A percentile compares a stretch with the other conserved stretches of the same genome.
Conservation (phyloP, 257 asterid genomes). For the Solanum lignicaule region DNA sequence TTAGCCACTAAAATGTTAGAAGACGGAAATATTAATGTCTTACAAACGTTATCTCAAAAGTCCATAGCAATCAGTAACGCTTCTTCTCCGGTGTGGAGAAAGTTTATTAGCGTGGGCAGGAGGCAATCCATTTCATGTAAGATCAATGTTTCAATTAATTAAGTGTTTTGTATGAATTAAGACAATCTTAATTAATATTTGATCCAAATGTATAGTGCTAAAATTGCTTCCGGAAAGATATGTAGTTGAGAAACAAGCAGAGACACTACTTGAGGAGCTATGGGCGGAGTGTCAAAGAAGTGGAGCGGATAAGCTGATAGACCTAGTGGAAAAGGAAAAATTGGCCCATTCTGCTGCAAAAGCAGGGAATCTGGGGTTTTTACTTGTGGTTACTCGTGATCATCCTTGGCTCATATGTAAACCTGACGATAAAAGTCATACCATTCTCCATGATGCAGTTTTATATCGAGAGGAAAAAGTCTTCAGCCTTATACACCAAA, state of each 20-base stretch:
- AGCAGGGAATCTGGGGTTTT: neutral
- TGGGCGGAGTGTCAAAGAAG: too few species aligned
- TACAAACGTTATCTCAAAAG: neutral
- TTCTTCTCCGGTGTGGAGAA: neutral
- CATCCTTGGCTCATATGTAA: neutral
- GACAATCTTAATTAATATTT: too few species aligned
- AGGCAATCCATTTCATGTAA: neutral
- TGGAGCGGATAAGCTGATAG: too few species aligned
- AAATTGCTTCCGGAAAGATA: neutral
- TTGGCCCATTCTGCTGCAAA: neutral
- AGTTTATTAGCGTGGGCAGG: neutral
- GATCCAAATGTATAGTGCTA: neutral
- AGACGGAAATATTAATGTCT: too few species aligned
- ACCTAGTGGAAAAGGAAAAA: too few species aligned
- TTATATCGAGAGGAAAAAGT: neutral
- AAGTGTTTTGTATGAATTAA: too few species aligned
- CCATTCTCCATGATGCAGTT: neutral
- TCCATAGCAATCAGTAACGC: neutral
- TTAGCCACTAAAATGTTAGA: neutral
- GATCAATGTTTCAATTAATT: neutral
- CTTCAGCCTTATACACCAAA: neutral
- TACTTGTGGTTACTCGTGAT: neutral
- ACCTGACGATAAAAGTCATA: rapidly evolving
- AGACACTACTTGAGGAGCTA: too few species aligned
- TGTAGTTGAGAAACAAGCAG: neutral